Percentiles rank a stretch among this genome's conserved stretches.
Evolutionary conservation across 306 rosid genomes (phyloP).

Genomic region (Lathyrus sativus): DNA sequence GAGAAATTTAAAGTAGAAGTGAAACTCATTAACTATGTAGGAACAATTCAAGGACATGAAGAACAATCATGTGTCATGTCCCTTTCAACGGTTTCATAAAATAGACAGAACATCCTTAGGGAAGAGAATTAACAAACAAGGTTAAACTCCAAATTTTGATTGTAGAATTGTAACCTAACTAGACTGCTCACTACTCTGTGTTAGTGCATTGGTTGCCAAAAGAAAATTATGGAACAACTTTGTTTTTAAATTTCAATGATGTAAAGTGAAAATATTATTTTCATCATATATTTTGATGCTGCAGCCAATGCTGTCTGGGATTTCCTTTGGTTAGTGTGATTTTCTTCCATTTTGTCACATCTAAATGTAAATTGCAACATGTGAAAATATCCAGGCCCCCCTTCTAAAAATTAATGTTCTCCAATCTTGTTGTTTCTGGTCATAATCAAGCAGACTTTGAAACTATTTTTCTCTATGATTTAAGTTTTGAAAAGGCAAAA

Average conservation of each 20-base stretch:
- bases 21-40: constrained; percentile 19
- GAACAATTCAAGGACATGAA: constrained; percentile 45
- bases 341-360: constrained; percentile 10
- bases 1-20: constrained; percentile 19
- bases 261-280: background rate
- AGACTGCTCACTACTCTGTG: background rate
- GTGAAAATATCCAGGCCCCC: constrained; percentile 24
- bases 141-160: constrained; percentile 4
- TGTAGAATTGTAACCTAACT: constrained; percentile 1
- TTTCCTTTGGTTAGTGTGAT: constrained; percentile 27
- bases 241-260: background rate
- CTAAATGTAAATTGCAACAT: constrained; percentile 8
- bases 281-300: constrained; percentile 11
- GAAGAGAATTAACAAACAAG: background rate
- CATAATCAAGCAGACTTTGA: constrained; percentile 19
- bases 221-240: too few species aligned
- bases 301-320: constrained; percentile 18
- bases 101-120: constrained; percentile 16
- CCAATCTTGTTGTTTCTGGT: constrained; percentile 7
- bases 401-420: background rate
- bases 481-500: constrained; percentile 12
- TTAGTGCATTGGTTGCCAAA: background rate
- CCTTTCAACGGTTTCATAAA: constrained; percentile 36
- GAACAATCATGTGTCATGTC: constrained; percentile 53
- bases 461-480: background rate